Evolutionary conservation across 192 early-diverging fungal genomes (phyloP).

Genomic region (Backusella westeae): DNA sequence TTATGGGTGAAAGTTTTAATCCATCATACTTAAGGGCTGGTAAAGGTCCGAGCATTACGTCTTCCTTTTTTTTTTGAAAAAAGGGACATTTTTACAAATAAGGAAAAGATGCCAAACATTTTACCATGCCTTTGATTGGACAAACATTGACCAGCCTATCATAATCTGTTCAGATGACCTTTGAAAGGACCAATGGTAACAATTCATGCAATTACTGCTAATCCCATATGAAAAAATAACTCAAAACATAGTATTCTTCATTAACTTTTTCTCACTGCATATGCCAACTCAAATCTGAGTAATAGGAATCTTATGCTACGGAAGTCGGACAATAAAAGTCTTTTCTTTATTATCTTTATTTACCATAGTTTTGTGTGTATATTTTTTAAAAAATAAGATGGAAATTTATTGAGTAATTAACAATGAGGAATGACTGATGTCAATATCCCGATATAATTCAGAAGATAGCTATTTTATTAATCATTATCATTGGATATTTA

Average conservation of each 20-base stretch:
- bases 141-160: neutral
- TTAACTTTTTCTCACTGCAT: neutral
- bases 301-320: neutral
- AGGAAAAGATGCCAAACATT: neutral
- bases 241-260: neutral
- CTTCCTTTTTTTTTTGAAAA: neutral
- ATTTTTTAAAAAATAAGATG: neutral
- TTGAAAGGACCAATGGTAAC: neutral
- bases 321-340: neutral
- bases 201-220: neutral
- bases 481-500: neutral
- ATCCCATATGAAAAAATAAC: neutral
- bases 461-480: neutral
- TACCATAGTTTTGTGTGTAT: neutral
- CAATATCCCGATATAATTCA: constrained; percentile 5
- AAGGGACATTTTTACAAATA: constrained; percentile 1
- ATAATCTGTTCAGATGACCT: neutral
- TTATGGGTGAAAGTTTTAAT: constrained; percentile 2
- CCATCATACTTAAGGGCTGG: neutral
- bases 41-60: constrained; percentile 2
- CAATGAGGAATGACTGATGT: neutral
- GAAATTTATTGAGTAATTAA: constrained; percentile 3
- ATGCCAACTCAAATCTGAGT: neutral
- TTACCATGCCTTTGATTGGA: neutral
- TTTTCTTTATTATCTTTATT: neutral